Conservation (phyloP, 225 moss, liverwort and hornwort species). For the Marchantia polymorpha region DNA sequence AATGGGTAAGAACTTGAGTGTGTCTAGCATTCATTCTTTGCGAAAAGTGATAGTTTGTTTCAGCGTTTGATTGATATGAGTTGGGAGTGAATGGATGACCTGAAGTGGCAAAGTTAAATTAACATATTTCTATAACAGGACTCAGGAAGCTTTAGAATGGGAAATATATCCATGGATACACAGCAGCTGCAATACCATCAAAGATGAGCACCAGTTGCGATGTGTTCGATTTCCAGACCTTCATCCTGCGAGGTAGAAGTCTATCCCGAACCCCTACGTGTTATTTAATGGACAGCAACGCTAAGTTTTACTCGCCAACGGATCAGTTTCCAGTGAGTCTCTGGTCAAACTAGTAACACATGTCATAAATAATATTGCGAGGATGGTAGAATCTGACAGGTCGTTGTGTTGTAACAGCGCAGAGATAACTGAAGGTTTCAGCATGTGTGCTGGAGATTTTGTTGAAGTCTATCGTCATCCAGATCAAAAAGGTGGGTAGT, state of each 20-base stretch:
- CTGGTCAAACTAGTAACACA: neutral
- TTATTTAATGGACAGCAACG: neutral
- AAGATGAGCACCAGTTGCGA: slow-evolving; percentile 64
- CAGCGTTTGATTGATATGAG: neutral
- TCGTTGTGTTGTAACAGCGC: slow-evolving; percentile 56
- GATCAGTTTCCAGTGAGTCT: neutral
- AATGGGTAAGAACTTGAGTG: slow-evolving; percentile 52
- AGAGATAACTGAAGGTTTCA: slow-evolving; percentile 84
- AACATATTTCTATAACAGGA: slow-evolving; percentile 37
- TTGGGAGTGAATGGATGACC: neutral
- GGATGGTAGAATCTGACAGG: slow-evolving; percentile 13
- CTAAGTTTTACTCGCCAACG: neutral
- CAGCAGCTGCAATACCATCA: slow-evolving; percentile 70
- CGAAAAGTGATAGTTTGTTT: neutral
- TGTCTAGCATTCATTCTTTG: neutral
- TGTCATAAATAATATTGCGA: neutral
- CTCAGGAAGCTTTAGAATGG: slow-evolving; percentile 62
- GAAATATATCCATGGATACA: slow-evolving; percentile 76
- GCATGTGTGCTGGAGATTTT: slow-evolving; percentile 88
- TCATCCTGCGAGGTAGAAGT: slow-evolving; percentile 77
- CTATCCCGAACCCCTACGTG: slow-evolving; percentile 8
- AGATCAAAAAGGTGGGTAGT: slow-evolving; percentile 57
- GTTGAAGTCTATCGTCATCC: slow-evolving; percentile 80
- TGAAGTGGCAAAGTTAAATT: neutral
- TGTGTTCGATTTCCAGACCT: slow-evolving; percentile 71